Conservation (phyloP, 169 alveolate species). For the Cryptosporidium meleagridis region DNA sequence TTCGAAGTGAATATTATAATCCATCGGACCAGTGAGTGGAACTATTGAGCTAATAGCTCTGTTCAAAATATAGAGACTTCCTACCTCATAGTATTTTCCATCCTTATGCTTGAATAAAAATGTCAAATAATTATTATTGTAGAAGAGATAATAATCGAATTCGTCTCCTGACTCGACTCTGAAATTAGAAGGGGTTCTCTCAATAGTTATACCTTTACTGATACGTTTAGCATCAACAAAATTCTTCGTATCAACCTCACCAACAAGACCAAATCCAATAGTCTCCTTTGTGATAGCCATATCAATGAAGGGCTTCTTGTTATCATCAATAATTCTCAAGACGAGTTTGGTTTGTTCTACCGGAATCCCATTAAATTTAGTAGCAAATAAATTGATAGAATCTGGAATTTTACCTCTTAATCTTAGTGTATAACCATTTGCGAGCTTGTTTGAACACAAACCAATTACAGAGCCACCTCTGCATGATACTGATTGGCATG, state of each 20-base stretch:
- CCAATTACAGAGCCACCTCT: slow-evolving; percentile 68
- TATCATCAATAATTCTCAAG: slow-evolving; percentile 18
- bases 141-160: background rate
- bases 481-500: slow-evolving; percentile 40
- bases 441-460: slow-evolving; percentile 19
- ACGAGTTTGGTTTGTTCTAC: slow-evolving; percentile 30
- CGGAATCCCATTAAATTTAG: slow-evolving; percentile 15
- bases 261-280: slow-evolving; percentile 6
- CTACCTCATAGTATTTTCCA: slow-evolving; percentile 40
- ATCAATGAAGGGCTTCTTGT: slow-evolving; percentile 15
- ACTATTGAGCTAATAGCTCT: slow-evolving; percentile 16
- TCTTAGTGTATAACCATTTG: slow-evolving; percentile 27
- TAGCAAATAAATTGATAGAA: background rate
- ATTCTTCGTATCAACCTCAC: background rate
- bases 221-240: background rate
- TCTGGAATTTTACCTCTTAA: slow-evolving; percentile 61
- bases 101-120: slow-evolving; percentile 36
- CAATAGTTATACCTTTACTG: slow-evolving; percentile 1
- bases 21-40: slow-evolving; percentile 62
- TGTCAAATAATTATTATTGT: slow-evolving; percentile 6
- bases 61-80: background rate
- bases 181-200: slow-evolving; percentile 2
- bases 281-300: slow-evolving; percentile 27
- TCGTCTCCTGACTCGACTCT: slow-evolving; percentile 27
- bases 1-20: slow-evolving; percentile 31